These are phyloP conservation scores for Tricholoma bakamatsutake DNA, from an alignment of 768 basidiomycete genomes.

Conservation along the genomic window DNA sequence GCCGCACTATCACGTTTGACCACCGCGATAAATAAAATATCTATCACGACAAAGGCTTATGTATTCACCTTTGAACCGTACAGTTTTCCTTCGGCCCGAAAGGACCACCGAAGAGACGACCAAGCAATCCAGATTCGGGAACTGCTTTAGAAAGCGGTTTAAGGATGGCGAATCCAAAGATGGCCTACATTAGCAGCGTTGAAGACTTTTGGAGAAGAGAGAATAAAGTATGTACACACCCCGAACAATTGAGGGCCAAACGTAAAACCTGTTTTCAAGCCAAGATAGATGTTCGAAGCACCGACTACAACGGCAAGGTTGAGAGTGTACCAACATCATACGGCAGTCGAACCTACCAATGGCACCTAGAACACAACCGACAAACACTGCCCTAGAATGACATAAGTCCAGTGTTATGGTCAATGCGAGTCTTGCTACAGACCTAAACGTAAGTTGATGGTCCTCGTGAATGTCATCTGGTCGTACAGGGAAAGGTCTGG, in stretches of 20 bases:
- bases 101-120: conserved; percentile 43
- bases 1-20: conserved; percentile 30
- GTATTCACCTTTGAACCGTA: conserved; percentile 46
- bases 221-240: conserved; percentile 24
- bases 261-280: conserved; percentile 63
- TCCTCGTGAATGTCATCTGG: conserved; percentile 41
- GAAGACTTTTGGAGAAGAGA: neutral
- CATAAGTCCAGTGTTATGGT: neutral
- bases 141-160: conserved; percentile 48
- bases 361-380: conserved; percentile 46
- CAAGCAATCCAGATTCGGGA: conserved; percentile 40
- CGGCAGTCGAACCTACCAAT: conserved; percentile 22
- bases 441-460: conserved; percentile 47
- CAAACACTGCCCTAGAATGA: conserved; percentile 35
- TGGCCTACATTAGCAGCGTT: conserved; percentile 21
- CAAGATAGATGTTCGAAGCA: conserved; percentile 62
- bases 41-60: neutral
- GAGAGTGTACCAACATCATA: neutral
- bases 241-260: conserved; percentile 62
- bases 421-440: conserved; percentile 3
- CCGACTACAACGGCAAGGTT: conserved; percentile 27
- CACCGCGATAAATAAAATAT: neutral
- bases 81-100: conserved; percentile 67
- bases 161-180: conserved; percentile 56
- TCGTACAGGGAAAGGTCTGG: conserved; percentile 49